A percentile compares a stretch with the other conserved stretches of the same genome.
Evolutionary conservation across 768 basidiomycete species (phyloP).

Genomic region (Phlebiopsis flavidoalba): DNA sequence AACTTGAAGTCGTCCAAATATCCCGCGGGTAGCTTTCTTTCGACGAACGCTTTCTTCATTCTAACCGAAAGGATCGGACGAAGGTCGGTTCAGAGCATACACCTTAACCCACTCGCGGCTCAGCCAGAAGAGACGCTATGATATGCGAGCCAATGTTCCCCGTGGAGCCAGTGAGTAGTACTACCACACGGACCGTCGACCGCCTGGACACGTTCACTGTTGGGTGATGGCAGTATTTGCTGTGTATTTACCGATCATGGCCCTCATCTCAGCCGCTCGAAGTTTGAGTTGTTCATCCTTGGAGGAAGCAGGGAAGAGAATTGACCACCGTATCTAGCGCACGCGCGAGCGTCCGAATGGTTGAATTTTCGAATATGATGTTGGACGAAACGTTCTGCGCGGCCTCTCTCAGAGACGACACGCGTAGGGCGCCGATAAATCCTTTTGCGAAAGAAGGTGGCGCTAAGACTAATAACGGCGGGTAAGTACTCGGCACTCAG

Average conservation of each 20-base stretch:
- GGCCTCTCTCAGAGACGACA: background rate
- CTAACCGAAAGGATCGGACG: background rate
- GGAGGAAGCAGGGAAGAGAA: background rate
- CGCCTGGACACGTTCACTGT: background rate
- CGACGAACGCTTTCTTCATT: background rate
- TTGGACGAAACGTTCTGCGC: slow-evolving; percentile 2
- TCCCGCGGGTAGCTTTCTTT: slow-evolving; percentile 6
- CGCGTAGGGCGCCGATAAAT: slow-evolving; percentile 9
- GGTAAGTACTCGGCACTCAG: background rate
- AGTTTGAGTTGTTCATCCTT: background rate
- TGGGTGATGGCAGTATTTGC: background rate
- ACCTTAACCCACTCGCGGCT: slow-evolving; percentile 2
- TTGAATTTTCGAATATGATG: slow-evolving; percentile 10
- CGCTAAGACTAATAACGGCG: slow-evolving; percentile 7
- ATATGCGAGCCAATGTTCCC: slow-evolving; percentile 11
- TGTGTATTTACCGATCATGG: slow-evolving; percentile 1
- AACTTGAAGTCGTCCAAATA: slow-evolving; percentile 5
- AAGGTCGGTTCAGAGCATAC: slow-evolving; percentile 12
- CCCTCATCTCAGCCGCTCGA: background rate
- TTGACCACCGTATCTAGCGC: background rate
- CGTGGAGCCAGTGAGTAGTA: slow-evolving; percentile 10
- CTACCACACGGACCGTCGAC: background rate
- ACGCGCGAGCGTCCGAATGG: slow-evolving; percentile 4
- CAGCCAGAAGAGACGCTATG: slow-evolving; percentile 7
- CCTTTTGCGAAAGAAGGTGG: slow-evolving; percentile 12